Conservation (phyloP, 306 rosid species). For the Vicia faba region DNA sequence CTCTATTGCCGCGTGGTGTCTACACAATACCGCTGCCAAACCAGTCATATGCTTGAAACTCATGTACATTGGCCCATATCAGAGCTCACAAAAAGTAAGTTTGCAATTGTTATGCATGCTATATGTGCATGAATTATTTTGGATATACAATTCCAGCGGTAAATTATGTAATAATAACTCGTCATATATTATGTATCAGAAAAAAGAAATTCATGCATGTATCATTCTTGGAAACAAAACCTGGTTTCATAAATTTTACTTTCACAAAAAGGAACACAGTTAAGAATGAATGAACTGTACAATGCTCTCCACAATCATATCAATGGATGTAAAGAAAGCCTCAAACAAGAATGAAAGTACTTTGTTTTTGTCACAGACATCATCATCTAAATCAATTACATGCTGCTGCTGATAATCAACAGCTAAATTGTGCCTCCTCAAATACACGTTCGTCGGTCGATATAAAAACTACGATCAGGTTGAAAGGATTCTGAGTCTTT, state of each 20-base stretch:
- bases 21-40: too few species aligned
- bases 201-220: slow-evolving; percentile 1
- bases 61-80: too few species aligned
- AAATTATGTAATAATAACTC: background rate
- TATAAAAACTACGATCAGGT: slow-evolving; percentile 7
- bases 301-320: slow-evolving; percentile 31
- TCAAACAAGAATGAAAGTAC: slow-evolving; percentile 3
- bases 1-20: too few species aligned
- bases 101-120: too few species aligned
- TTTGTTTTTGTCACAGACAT: background rate
- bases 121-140: too few species aligned
- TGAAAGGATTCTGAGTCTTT: background rate
- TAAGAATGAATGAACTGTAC: slow-evolving; percentile 32
- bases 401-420: slow-evolving; percentile 28
- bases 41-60: too few species aligned
- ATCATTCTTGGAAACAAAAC: slow-evolving; percentile 16
- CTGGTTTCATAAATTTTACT: slow-evolving; percentile 22
- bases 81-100: too few species aligned
- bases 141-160: background rate
- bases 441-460: slow-evolving; percentile 4
- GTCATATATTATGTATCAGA: background rate
- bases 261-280: slow-evolving; percentile 12
- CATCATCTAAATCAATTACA: slow-evolving; percentile 37
- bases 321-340: slow-evolving; percentile 14
- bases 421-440: slow-evolving; percentile 30